phyloP scores from a whole-genome alignment of 2,329 filamentous ascomycete species.

The Lachnellula arida region DNA sequence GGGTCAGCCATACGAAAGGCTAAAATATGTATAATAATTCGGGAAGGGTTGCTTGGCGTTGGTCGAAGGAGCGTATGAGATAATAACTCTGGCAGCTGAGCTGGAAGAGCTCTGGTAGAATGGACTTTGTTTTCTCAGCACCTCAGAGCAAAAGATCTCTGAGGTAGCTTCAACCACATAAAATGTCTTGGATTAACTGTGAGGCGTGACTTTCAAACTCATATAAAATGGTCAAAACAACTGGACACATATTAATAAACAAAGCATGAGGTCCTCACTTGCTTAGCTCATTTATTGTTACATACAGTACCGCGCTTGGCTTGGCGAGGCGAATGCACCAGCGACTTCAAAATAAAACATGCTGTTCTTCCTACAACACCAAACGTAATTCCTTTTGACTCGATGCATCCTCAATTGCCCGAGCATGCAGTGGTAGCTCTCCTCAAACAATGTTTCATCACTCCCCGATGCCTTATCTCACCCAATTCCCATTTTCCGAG shows the following conservation, averaged over 20 bases:
- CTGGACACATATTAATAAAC: neutral
- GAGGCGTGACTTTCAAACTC: neutral
- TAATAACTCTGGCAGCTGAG: neutral
- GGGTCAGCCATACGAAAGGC: neutral
- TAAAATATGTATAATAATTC: conserved; percentile 19
- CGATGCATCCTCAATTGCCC: conserved; percentile 26
- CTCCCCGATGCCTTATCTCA: conserved; percentile 17
- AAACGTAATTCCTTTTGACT: neutral
- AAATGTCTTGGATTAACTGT: neutral
- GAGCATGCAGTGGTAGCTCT: conserved; percentile 26
- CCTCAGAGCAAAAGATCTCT: conserved; percentile 25
- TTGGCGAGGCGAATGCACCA: neutral
- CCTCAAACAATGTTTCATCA: conserved; percentile 23
- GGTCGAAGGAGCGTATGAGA: neutral
- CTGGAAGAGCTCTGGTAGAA: conserved; percentile 19
- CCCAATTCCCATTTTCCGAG: neutral
- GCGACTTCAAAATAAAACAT: neutral
- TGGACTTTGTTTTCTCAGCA: conserved; percentile 21
- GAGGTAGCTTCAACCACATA: conserved; percentile 13
- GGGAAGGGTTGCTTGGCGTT: conserved; percentile 15
- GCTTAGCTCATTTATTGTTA: neutral
- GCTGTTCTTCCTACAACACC: neutral
- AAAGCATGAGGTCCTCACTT: neutral
- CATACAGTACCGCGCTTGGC: too few species aligned
- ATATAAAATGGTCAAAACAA: neutral